Conservation (phyloP, 208 protist genomes). For the Crithidia sp. region DNA sequence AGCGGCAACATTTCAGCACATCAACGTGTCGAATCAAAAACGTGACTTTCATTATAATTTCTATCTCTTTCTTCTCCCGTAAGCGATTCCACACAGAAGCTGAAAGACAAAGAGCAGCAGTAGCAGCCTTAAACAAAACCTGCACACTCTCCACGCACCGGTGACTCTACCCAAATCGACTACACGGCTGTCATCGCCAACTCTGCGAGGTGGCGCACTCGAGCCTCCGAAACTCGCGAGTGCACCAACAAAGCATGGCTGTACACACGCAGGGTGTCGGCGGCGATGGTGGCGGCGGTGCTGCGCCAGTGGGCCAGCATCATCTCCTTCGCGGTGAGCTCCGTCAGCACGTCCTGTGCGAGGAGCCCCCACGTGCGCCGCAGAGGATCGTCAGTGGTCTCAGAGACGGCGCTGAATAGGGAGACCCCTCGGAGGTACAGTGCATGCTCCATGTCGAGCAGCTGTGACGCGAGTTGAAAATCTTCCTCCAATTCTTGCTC, state of each 20-base stretch:
- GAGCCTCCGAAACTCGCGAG: constrained; percentile 24
- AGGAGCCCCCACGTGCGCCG: constrained; percentile 27
- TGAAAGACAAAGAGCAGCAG: background rate
- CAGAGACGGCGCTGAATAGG: background rate
- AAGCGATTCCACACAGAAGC: background rate
- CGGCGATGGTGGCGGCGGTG: constrained; percentile 20
- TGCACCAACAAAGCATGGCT: constrained; percentile 52
- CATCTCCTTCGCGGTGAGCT: constrained; percentile 50
- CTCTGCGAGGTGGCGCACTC: constrained; percentile 35
- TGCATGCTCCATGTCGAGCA: constrained; percentile 53
- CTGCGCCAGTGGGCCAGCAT: constrained; percentile 57
- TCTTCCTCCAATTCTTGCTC: constrained; percentile 32
- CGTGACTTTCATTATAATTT: too few species aligned
- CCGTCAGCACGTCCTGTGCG: constrained; percentile 42
- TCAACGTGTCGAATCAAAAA: too few species aligned
- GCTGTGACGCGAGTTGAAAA: constrained; percentile 38
- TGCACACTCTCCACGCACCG: too few species aligned
- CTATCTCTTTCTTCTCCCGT: too few species aligned
- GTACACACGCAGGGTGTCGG: constrained; percentile 72
- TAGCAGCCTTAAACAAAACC: too few species aligned
- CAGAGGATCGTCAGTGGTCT: background rate
- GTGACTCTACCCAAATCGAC: background rate
- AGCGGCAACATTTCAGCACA: too few species aligned
- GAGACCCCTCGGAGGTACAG: constrained; percentile 44
- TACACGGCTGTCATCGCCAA: background rate